Evolutionary conservation across 2,329 filamentous ascomycete species (phyloP).

Genomic region (Scedosporium dehoogii): DNA sequence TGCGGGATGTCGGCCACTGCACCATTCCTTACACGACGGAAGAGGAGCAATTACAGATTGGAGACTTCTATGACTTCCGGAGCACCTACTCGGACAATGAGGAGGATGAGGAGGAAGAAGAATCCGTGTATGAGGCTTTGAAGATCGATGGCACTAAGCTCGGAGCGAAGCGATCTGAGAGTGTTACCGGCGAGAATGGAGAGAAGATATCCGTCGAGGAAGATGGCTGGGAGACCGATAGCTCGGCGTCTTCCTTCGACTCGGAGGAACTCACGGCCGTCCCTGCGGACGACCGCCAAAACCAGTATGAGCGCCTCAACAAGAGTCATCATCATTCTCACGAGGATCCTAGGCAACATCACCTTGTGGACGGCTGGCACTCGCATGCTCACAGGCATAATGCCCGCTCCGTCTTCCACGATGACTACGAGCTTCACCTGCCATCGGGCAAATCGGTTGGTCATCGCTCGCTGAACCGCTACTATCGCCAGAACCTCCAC

Average conservation of each 20-base stretch:
- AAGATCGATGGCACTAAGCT: conserved; percentile 58
- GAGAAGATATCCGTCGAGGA: conserved; percentile 42
- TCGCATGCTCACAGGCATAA: conserved; percentile 68
- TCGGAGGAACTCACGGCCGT: conserved; percentile 75
- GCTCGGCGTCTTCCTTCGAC: conserved; percentile 76
- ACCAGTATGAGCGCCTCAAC: conserved; percentile 62
- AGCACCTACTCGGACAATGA: conserved; percentile 85
- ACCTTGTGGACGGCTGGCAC: conserved; percentile 67
- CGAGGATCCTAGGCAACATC: conserved; percentile 61
- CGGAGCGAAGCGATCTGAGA: conserved; percentile 46
- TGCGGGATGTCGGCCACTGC: conserved; percentile 94
- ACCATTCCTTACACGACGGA: conserved; percentile 89
- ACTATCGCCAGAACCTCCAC: conserved; percentile 87
- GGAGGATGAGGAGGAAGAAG: conserved; percentile 50
- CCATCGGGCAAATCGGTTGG: conserved; percentile 84
- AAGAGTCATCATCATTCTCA: conserved; percentile 69
- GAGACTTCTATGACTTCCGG: conserved; percentile 94
- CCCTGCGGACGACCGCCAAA: conserved; percentile 60
- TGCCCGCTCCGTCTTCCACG: conserved; percentile 69
- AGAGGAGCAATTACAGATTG: conserved; percentile 85
- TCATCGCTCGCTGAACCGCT: conserved; percentile 76
- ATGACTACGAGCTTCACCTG: conserved; percentile 88
- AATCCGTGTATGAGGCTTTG: conserved; percentile 38
- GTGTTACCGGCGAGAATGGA: conserved; percentile 40
- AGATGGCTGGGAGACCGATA: conserved; percentile 94